Percentiles rank a stretch among this genome's conserved stretches.
These are phyloP conservation scores for Podospora anserina DNA, from an alignment of 495 filamentous ascomycete genomes.

Conservation along the genomic window DNA sequence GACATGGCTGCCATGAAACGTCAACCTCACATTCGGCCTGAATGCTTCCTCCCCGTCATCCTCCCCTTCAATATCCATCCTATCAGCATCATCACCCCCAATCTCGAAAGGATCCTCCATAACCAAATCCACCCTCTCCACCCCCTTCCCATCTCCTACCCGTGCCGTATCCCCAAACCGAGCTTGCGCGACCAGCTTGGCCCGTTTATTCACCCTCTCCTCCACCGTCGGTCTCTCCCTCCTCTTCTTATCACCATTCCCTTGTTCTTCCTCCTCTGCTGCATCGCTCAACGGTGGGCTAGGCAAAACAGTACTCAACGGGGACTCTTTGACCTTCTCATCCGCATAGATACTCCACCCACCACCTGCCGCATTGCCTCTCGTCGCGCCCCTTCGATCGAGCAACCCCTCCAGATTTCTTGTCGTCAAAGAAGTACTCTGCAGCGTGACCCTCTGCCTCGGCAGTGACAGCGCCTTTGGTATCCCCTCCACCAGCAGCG, in stretches of 20 bases:
- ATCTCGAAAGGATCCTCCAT: slow-evolving; percentile 1
- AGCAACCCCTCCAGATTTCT: slow-evolving; percentile 62
- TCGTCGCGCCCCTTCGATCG: slow-evolving; percentile 60
- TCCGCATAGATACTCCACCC: slow-evolving; percentile 78
- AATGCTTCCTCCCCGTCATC: slow-evolving; percentile 39
- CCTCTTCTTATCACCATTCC: background rate
- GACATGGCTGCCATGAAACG: slow-evolving; percentile 73
- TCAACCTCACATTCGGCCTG: slow-evolving; percentile 58
- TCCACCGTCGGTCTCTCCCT: slow-evolving; percentile 21
- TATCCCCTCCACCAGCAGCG: slow-evolving; percentile 67
- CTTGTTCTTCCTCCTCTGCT: background rate
- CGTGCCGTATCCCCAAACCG: slow-evolving; percentile 54
- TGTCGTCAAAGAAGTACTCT: slow-evolving; percentile 62
- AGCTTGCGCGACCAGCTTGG: slow-evolving; percentile 47
- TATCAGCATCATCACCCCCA: background rate
- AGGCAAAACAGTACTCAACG: slow-evolving; percentile 50
- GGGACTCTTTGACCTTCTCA: slow-evolving; percentile 54
- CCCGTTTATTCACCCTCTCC: slow-evolving; percentile 39
- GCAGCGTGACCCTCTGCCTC: slow-evolving; percentile 64
- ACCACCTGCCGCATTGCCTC: slow-evolving; percentile 65
- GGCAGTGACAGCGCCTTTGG: slow-evolving; percentile 43
- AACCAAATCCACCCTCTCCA: slow-evolving; percentile 29
- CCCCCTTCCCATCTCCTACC: slow-evolving; percentile 52
- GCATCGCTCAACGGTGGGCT: slow-evolving; percentile 29
- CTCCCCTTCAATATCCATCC: slow-evolving; percentile 15